Evolutionary conservation across 371 early-diverging fungal genomes (phyloP), one percentile per base, ranked within the genome.

Genomic region (Nematocida sp.): DNA sequence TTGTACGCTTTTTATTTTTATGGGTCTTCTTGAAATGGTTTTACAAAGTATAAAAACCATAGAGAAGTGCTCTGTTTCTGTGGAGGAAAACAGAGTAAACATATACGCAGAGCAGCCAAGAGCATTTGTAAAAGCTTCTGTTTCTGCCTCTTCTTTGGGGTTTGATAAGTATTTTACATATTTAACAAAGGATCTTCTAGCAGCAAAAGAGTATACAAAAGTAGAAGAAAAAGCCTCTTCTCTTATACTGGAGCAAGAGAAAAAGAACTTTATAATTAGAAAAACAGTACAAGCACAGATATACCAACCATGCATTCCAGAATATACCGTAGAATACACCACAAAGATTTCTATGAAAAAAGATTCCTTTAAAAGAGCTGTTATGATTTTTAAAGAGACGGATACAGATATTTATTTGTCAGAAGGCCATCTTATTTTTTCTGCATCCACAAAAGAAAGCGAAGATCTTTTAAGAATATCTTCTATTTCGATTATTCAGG

Each of bases 381-480:
- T 71, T 16, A 4, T 18, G 20, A n/a, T 71, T 7, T 50, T 59
- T 9, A 39, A 60, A 35, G 75, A 63, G 4, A 61, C 20, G 35
- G 53, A 48, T 33, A 32, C 55, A 4, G 26, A 45, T 9, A 25
- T 71, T 4, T 71, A 50, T 51, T 60, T 71, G 26, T 60, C 75
- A 5, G 47, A 49, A 11, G 75, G 75, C 7, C 33, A 18, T 47
- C 61, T 71, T 13, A 40, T 30, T 25, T 40, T 71, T 36, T n/a
- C 16, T 25, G 25, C 65, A 26, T 25, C 32, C 16, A 20, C 66
- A 18, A 18, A 47, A 2, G 57, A 50, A 26, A 57, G 60, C 23
- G 57, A 77, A 26, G 36, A 60, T 23, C 20, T 71, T 7, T 20
- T 71, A 32, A 45, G 59, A 40, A 50, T 71, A 35, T 30, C 36